Percentiles rank a stretch among this genome's conserved stretches.
Conservation (phyloP, 2,329 filamentous ascomycete species). For the Botrytis paeoniae region DNA sequence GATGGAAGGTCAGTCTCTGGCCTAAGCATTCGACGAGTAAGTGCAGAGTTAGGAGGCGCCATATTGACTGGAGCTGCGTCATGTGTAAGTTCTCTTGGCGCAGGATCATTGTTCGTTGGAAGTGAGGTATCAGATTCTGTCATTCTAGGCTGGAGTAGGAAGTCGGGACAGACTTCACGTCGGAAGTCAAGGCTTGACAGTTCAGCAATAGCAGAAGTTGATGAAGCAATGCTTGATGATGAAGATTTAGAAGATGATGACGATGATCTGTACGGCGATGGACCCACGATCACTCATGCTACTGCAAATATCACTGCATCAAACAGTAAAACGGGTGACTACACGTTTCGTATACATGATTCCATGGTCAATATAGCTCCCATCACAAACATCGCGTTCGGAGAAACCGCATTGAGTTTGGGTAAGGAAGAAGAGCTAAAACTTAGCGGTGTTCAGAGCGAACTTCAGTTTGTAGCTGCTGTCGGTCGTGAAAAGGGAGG, state of each 20-base stretch:
- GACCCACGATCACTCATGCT: conserved; percentile 41
- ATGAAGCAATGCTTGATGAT: conserved; percentile 50
- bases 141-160: conserved; percentile 75
- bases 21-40: conserved; percentile 67
- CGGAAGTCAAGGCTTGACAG: conserved; percentile 59
- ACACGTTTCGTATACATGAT: conserved; percentile 76
- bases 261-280: conserved; percentile 62
- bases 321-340: conserved; percentile 56
- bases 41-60: conserved; percentile 59
- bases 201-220: conserved; percentile 46
- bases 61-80: conserved; percentile 62
- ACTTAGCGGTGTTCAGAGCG: conserved; percentile 49
- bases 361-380: conserved; percentile 74
- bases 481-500: conserved; percentile 65
- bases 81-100: conserved; percentile 66
- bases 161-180: conserved; percentile 58
- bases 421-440: conserved; percentile 47
- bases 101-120: conserved; percentile 74
- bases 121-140: conserved; percentile 80
- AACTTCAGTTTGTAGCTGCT: conserved; percentile 58
- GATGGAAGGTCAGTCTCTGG: conserved; percentile 91
- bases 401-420: conserved; percentile 49
- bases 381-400: conserved; percentile 71
- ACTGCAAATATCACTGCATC: conserved; percentile 38
- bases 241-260: conserved; percentile 54